These are phyloP conservation scores for Chimonanthus praecox DNA, from an alignment of 164 flowering plant species.

Conservation along the genomic window DNA sequence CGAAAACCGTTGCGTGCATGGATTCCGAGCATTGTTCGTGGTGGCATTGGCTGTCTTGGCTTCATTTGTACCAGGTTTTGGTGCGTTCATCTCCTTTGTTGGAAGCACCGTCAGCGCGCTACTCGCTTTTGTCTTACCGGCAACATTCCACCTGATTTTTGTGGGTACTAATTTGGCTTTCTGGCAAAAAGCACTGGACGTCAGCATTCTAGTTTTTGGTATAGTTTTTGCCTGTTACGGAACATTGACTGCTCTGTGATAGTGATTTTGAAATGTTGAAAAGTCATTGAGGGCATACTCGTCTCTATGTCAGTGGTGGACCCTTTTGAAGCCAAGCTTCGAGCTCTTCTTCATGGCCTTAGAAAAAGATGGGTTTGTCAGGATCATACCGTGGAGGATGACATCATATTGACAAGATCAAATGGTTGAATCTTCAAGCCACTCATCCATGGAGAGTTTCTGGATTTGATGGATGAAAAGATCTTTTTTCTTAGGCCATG, in stretches of 20 bases:
- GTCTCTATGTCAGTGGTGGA: too few species aligned
- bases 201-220: constrained; percentile 10
- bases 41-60: constrained; percentile 19
- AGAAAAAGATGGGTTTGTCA: too few species aligned
- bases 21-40: constrained; percentile 11
- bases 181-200: constrained; percentile 11
- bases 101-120: constrained; percentile 28
- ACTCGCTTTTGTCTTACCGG: constrained; percentile 22
- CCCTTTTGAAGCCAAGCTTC: too few species aligned
- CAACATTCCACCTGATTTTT: constrained; percentile 14
- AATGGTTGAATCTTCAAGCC: too few species aligned
- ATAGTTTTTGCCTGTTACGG: constrained; percentile 18
- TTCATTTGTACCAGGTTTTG: constrained; percentile 24
- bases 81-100: constrained; percentile 22
- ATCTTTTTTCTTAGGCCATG: too few species aligned
- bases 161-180: constrained; percentile 8
- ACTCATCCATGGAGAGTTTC: too few species aligned
- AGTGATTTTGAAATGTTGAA: too few species aligned
- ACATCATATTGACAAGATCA: too few species aligned
- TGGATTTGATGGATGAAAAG: too few species aligned
- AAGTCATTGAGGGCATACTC: too few species aligned
- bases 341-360: too few species aligned
- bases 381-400: too few species aligned
- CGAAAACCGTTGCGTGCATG: not conserved
- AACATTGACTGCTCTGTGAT: constrained; percentile 3